Conservation (phyloP, 78 protist species). For the Emiliania huxleyi region DNA sequence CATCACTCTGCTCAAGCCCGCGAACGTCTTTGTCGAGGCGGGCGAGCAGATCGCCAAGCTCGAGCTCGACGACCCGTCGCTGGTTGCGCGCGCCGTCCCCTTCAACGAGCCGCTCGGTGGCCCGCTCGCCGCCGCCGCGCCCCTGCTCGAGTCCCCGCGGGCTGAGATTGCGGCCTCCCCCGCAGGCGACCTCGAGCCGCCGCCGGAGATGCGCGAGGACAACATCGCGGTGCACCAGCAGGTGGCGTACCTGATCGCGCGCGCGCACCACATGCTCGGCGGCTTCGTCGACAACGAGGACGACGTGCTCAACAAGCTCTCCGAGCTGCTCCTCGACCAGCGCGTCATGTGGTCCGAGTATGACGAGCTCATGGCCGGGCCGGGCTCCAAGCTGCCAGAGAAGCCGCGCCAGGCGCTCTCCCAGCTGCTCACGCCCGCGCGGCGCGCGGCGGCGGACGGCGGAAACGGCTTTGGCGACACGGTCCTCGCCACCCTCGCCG, state of each 20-base stretch:
- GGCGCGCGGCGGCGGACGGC: not conserved
- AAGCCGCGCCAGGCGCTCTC: not conserved
- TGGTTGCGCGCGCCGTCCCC: constrained; percentile 13
- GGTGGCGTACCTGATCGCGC: not conserved
- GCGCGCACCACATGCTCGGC: not conserved
- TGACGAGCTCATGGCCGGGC: not conserved
- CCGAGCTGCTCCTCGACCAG: not conserved
- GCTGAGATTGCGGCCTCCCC: too few relatives aligned
- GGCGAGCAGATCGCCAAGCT: constrained; percentile 86
- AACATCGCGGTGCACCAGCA: not conserved
- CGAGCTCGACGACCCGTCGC: constrained; percentile 71
- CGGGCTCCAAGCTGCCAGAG: constrained; percentile 7
- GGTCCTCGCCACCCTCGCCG: not conserved
- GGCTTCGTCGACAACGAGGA: constrained; percentile 27
- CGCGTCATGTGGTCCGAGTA: not conserved
- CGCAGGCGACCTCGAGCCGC: not conserved
- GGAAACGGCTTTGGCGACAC: not conserved
- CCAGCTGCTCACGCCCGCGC: not conserved
- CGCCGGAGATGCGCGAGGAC: not conserved
- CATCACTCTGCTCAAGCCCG: not conserved
- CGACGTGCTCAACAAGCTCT: not conserved
- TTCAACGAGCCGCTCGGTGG: not conserved
- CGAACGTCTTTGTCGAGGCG: constrained; percentile 71
- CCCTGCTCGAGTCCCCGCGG: not conserved
- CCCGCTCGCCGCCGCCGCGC: not conserved